These are phyloP conservation scores for Cryphonectria carpinicola DNA, from an alignment of 2,329 filamentous ascomycete genomes.

Conservation along the genomic window DNA sequence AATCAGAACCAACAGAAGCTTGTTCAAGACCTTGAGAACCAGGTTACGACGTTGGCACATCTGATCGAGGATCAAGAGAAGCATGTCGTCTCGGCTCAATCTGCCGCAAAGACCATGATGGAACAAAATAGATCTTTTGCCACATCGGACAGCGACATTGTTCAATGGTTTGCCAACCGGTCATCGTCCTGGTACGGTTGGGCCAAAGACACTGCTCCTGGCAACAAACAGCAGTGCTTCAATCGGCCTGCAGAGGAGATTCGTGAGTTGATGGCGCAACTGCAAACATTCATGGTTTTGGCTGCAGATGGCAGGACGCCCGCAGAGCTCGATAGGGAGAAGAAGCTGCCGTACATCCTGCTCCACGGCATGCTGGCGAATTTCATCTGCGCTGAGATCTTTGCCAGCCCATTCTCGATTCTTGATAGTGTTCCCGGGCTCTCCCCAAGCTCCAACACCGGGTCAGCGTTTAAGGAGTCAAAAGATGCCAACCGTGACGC, in stretches of 20 bases:
- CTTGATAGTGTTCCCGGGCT: slow-evolving; percentile 1
- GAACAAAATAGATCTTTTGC: slow-evolving; percentile 3
- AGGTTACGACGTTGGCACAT: background rate
- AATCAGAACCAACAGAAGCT: background rate
- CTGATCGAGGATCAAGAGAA: slow-evolving; percentile 1
- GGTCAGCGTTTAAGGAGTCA: background rate
- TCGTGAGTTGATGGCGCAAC: background rate
- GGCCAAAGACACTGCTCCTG: slow-evolving; percentile 4
- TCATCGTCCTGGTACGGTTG: slow-evolving; percentile 3
- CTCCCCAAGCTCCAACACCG: background rate
- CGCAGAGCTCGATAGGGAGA: background rate
- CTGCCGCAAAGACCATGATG: slow-evolving; percentile 4
- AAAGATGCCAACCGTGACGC: background rate
- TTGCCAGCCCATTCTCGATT: slow-evolving; percentile 4
- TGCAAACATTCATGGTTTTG: background rate
- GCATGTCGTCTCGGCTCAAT: slow-evolving; percentile 4
- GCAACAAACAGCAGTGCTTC: background rate
- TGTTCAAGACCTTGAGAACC: background rate
- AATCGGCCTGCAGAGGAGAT: background rate
- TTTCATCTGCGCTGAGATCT: slow-evolving; percentile 4
- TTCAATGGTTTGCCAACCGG: slow-evolving; percentile 2
- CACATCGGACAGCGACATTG: background rate
- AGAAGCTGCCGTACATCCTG: slow-evolving; percentile 10
- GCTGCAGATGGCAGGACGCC: background rate
- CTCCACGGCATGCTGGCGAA: slow-evolving; percentile 9